Evolutionary conservation across 2,329 filamentous ascomycete genomes (phyloP).

Genomic region (Penicillium sp.): DNA sequence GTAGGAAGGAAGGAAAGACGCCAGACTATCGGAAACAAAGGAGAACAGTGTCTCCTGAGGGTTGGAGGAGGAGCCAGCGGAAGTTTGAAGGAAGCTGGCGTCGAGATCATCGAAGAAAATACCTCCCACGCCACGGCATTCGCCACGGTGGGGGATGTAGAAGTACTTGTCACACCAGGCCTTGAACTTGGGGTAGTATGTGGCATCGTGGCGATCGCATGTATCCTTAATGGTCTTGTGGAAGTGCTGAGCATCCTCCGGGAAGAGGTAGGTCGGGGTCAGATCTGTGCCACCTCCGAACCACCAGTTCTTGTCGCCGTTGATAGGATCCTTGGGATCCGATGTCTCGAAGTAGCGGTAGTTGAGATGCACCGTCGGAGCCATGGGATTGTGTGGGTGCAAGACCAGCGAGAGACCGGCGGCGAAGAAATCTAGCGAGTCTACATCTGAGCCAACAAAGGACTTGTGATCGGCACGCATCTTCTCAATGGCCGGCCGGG

Average conservation of each 20-base stretch:
- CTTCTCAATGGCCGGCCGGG: slow-evolving; percentile 80
- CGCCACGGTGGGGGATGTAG: slow-evolving; percentile 83
- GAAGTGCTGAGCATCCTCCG: slow-evolving; percentile 96
- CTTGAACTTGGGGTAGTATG: slow-evolving; percentile 93
- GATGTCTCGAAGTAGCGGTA: slow-evolving; percentile 98
- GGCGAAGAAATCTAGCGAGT: slow-evolving; percentile 91
- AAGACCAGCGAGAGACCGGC: slow-evolving; percentile 89
- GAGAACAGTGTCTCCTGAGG: slow-evolving; percentile 87
- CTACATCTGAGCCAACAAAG: slow-evolving; percentile 69
- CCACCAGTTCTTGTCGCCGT: slow-evolving; percentile 78
- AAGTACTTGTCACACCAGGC: slow-evolving; percentile 99
- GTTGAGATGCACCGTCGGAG: slow-evolving; percentile 95
- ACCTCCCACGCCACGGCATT: slow-evolving; percentile 83
- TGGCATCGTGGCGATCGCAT: slow-evolving; percentile 89
- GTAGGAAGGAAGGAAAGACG: slow-evolving; percentile 86
- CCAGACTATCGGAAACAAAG: slow-evolving; percentile 80
- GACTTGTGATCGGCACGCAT: slow-evolving; percentile 96
- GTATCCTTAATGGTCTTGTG: slow-evolving; percentile 88
- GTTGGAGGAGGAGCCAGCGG: slow-evolving; percentile 59
- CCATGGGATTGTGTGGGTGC: slow-evolving; percentile 93
- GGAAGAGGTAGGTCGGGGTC: slow-evolving; percentile 90
- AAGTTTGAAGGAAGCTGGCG: slow-evolving; percentile 44
- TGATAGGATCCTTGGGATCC: slow-evolving; percentile 70
- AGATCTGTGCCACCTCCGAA: slow-evolving; percentile 94
- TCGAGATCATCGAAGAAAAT: slow-evolving; percentile 99